Conservation (phyloP, 1,284 basidiomycete species). For the Porodaedalea pini region DNA sequence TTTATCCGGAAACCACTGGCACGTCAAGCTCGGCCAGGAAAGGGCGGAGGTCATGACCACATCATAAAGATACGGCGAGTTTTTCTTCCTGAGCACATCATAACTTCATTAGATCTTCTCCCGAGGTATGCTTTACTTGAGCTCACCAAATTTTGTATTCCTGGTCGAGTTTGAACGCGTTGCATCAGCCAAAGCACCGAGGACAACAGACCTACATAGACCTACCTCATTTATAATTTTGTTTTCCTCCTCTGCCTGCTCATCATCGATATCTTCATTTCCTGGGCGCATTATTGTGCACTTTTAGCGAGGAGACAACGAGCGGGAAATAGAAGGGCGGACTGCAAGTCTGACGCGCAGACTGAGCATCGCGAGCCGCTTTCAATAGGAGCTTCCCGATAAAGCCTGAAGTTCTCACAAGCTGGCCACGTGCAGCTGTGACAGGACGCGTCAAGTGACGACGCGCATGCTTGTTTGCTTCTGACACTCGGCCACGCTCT, state of each 20-base stretch:
- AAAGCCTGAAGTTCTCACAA: not conserved
- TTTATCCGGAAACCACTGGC: slow-evolving; percentile 99
- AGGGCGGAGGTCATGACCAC: slow-evolving; percentile 96
- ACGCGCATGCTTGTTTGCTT: not conserved
- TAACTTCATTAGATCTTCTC: not conserved
- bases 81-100: slow-evolving; percentile 79
- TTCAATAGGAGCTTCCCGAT: not conserved
- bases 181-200: slow-evolving; percentile 14
- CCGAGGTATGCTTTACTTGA: not conserved
- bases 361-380: not conserved
- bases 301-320: too few species aligned
- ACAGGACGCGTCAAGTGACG: not conserved
- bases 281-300: slow-evolving; percentile 53
- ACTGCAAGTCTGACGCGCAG: not conserved
- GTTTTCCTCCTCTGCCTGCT: slow-evolving; percentile 83
- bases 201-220: slow-evolving; percentile 19
- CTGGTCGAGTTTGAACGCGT: slow-evolving; percentile 33
- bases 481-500: not conserved
- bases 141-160: slow-evolving; percentile 80
- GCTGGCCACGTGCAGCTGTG: not conserved
- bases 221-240: slow-evolving; percentile 89
- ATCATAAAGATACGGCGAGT: slow-evolving; percentile 96
- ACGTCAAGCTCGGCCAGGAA: slow-evolving; percentile 97
- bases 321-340: too few species aligned
- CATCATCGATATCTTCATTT: slow-evolving; percentile 75